Evolutionary conservation across 129 eudicot genomes (phyloP), one percentile per base, ranked within the genome.

Genomic region (Solidago caesia): DNA sequence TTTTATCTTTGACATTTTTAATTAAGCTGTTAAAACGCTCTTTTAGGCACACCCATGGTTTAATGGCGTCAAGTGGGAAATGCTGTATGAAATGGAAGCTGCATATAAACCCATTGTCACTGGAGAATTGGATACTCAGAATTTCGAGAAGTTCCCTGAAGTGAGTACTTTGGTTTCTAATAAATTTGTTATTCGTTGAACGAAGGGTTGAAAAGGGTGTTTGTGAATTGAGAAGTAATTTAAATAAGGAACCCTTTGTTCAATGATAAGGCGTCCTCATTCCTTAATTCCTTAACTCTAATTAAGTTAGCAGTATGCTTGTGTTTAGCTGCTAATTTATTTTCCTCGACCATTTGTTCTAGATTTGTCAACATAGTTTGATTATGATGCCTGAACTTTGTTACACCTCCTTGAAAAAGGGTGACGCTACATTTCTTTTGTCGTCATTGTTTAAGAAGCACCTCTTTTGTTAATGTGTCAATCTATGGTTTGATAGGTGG

Each of bases 111-210:
- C 97, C 13, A 83, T 80, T 45, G 96, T 88, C 65, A 84, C 76
- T 55, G 97, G 97, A 79, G 97, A 91, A 64, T 79, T 89, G 82
- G 97, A 91, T 80, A 91, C 97, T 21, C 97, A 91, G 85, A 91
- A 91, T 82, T 91, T 91, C 16, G 97, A 91, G 78, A 91, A 88
- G 76, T 91, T 91, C 61, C 82, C 89, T 16, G 89, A 89, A 70
- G 97, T 89, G 74, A 82, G 97, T 82, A 57, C 53, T 53, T 44
- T 26, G 45, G 53, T 44, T 65, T 58, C 6, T 26, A 41, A 68
- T 71, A 44, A 59, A 55, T 49, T 12, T 27, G 21, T 65, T 15
- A 44, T 29, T 72, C 33, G 21, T 25, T 33, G 48, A 51, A 25
- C 60, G 5, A 67, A 21, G 56, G 74, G 64, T 60, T 59, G 49